phyloP scores from a whole-genome alignment of 352 stramenopile genomes.

The Phytophthora rubi region DNA sequence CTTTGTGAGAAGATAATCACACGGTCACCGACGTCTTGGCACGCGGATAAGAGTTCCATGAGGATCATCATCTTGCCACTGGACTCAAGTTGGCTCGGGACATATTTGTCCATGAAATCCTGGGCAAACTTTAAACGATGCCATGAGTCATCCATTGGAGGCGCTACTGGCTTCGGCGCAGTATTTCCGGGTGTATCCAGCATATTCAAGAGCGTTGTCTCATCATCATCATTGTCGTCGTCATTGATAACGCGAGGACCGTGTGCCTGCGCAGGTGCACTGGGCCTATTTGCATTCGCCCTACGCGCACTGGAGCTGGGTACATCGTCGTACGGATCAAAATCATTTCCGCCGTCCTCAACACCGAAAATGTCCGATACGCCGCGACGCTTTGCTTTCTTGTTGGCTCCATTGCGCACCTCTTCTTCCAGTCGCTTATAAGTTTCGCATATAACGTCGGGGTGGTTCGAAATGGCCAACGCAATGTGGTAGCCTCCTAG shows the following conservation, averaged over 20 bases:
- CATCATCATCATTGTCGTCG: slow-evolving; percentile 39
- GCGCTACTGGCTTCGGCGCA: slow-evolving; percentile 9
- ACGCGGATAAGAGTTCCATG: slow-evolving; percentile 79
- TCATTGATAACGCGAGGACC: slow-evolving; percentile 16
- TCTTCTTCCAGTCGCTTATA: slow-evolving; percentile 71
- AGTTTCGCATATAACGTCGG: slow-evolving; percentile 80
- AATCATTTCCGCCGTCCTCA: slow-evolving; percentile 67
- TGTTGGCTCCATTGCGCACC: slow-evolving; percentile 43
- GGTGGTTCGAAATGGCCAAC: slow-evolving; percentile 89
- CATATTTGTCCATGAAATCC: slow-evolving; percentile 68
- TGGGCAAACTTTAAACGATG: slow-evolving; percentile 82
- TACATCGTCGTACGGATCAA: slow-evolving; percentile 43
- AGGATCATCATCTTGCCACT: slow-evolving; percentile 91
- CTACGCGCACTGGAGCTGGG: slow-evolving; percentile 5
- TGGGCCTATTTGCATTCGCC: slow-evolving; percentile 1
- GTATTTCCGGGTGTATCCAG: slow-evolving; percentile 27
- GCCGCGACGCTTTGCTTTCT: slow-evolving; percentile 34
- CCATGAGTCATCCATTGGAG: not conserved
- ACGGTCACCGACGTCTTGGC: slow-evolving; percentile 76
- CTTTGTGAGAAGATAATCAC: slow-evolving; percentile 92
- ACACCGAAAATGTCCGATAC: slow-evolving; percentile 42
- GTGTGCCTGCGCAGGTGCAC: not conserved
- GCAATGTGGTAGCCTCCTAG: slow-evolving; percentile 89
- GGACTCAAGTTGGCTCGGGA: slow-evolving; percentile 55
- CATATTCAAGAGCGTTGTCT: slow-evolving; percentile 54